Evolutionary conservation across 164 flowering plant genomes (phyloP).

Genomic region (Vitis cinerea): DNA sequence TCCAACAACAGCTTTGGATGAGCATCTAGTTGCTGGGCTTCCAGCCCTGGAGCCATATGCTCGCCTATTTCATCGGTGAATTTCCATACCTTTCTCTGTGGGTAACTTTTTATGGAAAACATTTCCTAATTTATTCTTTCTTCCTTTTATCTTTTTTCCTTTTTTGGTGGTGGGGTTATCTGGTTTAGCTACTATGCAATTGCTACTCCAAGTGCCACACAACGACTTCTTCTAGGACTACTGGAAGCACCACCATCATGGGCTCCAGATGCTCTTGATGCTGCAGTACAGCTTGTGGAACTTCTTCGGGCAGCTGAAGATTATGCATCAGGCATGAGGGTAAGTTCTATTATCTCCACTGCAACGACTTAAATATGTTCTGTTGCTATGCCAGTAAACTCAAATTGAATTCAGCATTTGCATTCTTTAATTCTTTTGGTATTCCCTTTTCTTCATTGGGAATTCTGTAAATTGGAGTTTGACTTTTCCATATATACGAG

Average conservation of each 20-base stretch:
- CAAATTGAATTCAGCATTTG: neutral
- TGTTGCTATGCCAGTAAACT: neutral
- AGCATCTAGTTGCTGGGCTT: slow-evolving; percentile 94
- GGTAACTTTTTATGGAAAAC: neutral
- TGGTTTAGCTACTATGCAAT: slow-evolving; percentile 77
- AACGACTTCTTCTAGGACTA: slow-evolving; percentile 90
- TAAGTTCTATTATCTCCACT: slow-evolving; percentile 27
- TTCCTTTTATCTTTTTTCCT: neutral
- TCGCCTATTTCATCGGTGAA: slow-evolving; percentile 86
- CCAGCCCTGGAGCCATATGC: slow-evolving; percentile 99
- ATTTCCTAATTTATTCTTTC: neutral
- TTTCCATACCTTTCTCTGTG: slow-evolving; percentile 2
- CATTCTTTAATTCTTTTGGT: neutral
- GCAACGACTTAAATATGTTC: neutral
- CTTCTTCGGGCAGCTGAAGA: slow-evolving; percentile 98
- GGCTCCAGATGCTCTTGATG: slow-evolving; percentile 99
- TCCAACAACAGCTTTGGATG: slow-evolving; percentile 90
- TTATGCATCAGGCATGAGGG: slow-evolving; percentile 92
- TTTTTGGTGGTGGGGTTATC: slow-evolving; percentile 10
- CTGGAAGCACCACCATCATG: slow-evolving; percentile 98
- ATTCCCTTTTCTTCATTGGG: neutral
- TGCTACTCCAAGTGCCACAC: slow-evolving; percentile 99
- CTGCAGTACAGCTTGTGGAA: slow-evolving; percentile 97
- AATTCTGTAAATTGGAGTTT: too few relatives aligned
- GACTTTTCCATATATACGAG: too few relatives aligned